These are phyloP conservation scores for Suillus subalutaceus DNA, from an alignment of 768 basidiomycete genomes.

Conservation along the genomic window DNA sequence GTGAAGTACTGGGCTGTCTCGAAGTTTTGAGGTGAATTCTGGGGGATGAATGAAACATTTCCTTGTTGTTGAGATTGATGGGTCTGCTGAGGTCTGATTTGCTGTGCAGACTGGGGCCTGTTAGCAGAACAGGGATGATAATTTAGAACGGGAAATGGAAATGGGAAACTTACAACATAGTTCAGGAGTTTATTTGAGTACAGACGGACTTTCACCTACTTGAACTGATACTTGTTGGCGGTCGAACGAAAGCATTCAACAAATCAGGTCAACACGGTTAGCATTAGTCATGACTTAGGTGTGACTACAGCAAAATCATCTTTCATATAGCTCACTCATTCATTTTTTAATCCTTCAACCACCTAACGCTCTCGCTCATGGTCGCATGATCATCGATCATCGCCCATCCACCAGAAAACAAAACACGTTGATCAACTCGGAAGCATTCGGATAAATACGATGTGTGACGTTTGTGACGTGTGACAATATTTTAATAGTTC, in stretches of 20 bases:
- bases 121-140: conserved; percentile 5
- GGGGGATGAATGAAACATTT: conserved; percentile 20
- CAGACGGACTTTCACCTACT: conserved; percentile 7
- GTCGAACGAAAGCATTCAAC: conserved; percentile 4
- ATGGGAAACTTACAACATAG: conserved; percentile 36
- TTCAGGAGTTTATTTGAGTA: conserved; percentile 20
- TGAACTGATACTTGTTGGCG: conserved; percentile 7
- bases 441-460: background rate
- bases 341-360: background rate
- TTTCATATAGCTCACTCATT: conserved; percentile 5
- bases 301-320: conserved; percentile 9
- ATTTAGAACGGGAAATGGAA: background rate
- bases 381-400: background rate
- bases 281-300: background rate
- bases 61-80: conserved; percentile 19
- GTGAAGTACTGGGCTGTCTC: conserved; percentile 48
- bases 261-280: conserved; percentile 1
- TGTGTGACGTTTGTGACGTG: conserved; percentile 1
- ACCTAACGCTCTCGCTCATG: background rate
- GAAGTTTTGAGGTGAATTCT: conserved; percentile 23
- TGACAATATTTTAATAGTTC: conserved; percentile 4
- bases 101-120: conserved; percentile 46
- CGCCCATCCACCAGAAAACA: background rate
- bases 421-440: background rate
- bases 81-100: conserved; percentile 26